Evolutionary conservation across 2,329 filamentous ascomycete genomes (phyloP), one percentile per base, ranked within the genome.

Genomic region (Colletotrichum phormii): DNA sequence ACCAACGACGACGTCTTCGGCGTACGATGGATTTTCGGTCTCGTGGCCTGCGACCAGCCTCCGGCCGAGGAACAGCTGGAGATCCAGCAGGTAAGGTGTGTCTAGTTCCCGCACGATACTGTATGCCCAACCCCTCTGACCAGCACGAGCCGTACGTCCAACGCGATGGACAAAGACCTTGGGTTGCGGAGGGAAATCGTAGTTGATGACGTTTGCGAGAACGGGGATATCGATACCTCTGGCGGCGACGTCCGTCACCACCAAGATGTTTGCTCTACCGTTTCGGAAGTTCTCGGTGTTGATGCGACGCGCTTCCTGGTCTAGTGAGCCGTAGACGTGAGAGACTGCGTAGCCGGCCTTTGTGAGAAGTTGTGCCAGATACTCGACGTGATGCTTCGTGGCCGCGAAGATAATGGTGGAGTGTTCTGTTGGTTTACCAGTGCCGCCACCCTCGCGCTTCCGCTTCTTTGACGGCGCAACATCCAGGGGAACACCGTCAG

Each of bases 101-200:
- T 99, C 97, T 1, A 93, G 90, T 76, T 97, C 94, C 71, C 94
- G 90, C 31, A 98, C 92, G 26, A 99, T 87, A 85, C 94, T 98
- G 84, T 98, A 99, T 84, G 93, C 94, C 97, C 97, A 98, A 75
- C 97, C 97, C 76, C 93, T 91, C 78, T 95, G 92, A 15, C 96
- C 97, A 57, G 97, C 97, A 89, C 97, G 91, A 53, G 97, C 97
- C 31, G 97, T 99, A 84, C 97, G 92, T 78, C 97, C 97, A 59
- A 99, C 97, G 80, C 97, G 92, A 83, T 99, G 97, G 33, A 99
- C 93, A 78, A 97, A 99, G 54, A 99, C 92, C 84, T 99, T 99
- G 24, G 97, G 95, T 79, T 98, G 97, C 1, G 96, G 94, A 3
- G 97, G 96, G 76, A 99, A 99, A 80, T 98, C 96, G 83, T 97